These are phyloP conservation scores for Vitis hybrid DNA, from an alignment of 177 flowering plant genomes.

Conservation along the genomic window DNA sequence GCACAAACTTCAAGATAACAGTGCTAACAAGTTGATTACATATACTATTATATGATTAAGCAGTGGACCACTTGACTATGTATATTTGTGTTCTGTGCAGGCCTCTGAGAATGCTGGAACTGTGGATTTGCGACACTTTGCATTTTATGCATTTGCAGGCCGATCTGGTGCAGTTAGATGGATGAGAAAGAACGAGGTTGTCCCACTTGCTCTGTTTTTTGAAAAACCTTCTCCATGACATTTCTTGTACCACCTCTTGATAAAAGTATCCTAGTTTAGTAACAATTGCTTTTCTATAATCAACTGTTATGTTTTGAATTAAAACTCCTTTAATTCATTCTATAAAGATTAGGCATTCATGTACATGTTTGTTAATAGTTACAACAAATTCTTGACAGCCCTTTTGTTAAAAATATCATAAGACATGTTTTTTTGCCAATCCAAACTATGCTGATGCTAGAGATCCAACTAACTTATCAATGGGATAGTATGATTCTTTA, in stretches of 20 bases:
- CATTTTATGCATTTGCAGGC: conserved; percentile 92
- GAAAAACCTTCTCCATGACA: not conserved
- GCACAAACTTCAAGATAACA: not conserved
- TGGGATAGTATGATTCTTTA: no score
- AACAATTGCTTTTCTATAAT: not conserved
- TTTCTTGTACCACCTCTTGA: conserved; percentile 1
- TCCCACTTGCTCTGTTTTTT: not conserved
- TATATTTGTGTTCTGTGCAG: conserved; percentile 26
- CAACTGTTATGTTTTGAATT: not conserved
- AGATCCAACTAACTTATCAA: no score
- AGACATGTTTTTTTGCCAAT: no score
- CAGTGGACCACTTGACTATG: no score
- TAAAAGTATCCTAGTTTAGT: not conserved
- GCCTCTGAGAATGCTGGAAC: conserved; percentile 59
- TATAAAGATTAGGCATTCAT: not conserved
- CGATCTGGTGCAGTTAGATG: conserved; percentile 70
- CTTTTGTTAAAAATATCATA: no score
- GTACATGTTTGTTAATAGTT: not conserved
- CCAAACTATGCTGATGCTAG: no score
- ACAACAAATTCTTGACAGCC: no score
- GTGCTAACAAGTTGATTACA: not conserved
- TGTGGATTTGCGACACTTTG: conserved; percentile 89
- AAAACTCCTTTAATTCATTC: not conserved
- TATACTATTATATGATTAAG: not conserved
- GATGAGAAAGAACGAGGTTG: conserved; percentile 84